phyloP scores from a whole-genome alignment of 352 stramenopile species.

The Saprolegnia diclina region DNA sequence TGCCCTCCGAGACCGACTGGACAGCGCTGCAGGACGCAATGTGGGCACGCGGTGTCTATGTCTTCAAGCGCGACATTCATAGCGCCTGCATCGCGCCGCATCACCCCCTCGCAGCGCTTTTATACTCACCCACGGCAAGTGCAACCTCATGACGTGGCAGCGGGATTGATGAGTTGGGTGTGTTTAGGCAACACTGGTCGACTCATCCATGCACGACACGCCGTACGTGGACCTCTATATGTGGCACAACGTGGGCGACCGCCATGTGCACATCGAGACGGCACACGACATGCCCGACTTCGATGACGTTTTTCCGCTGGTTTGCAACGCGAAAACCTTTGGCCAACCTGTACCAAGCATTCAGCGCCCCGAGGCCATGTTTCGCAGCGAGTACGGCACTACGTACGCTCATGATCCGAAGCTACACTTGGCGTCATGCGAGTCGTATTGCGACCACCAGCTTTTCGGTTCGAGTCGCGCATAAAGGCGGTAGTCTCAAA shows the following conservation, averaged over 20 bases:
- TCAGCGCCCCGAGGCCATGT: slow-evolving; percentile 2
- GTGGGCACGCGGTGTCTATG: slow-evolving; percentile 1
- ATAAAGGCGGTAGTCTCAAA: too few species aligned
- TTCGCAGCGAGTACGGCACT: background rate
- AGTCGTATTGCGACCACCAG: slow-evolving; percentile 6
- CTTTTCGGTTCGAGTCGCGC: too few species aligned
- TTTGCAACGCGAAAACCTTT: background rate
- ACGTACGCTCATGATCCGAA: background rate
- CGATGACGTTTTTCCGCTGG: background rate
- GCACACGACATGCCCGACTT: background rate
- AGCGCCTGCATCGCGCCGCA: background rate
- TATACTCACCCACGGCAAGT: background rate
- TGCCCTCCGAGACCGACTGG: slow-evolving; percentile 1
- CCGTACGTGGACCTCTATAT: slow-evolving; percentile 2
- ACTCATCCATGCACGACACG: background rate
- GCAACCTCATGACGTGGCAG: background rate
- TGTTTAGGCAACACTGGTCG: background rate
- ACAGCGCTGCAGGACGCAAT: background rate
- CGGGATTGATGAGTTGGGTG: background rate
- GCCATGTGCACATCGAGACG: background rate
- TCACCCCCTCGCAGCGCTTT: background rate
- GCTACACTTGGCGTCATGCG: background rate
- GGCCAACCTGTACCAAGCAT: background rate
- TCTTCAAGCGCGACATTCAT: background rate
- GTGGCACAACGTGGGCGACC: background rate